phyloP scores from a whole-genome alignment of 2,329 filamentous ascomycete genomes.

The Venturia carpophila region DNA sequence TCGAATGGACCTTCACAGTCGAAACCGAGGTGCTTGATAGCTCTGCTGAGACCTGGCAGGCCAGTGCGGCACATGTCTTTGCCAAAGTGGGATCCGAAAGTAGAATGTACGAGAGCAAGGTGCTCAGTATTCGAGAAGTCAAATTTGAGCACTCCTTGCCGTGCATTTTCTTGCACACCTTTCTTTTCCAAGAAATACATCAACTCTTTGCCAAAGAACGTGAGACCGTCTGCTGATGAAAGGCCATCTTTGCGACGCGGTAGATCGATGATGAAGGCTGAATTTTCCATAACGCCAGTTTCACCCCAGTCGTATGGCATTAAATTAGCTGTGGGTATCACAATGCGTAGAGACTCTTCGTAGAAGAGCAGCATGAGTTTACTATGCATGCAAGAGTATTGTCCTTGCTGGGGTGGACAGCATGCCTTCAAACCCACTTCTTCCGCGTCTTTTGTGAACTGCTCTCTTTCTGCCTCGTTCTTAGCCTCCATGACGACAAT shows the following conservation, averaged over 20 bases:
- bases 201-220: conserved; percentile 62
- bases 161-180: conserved; percentile 55
- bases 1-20: conserved; percentile 43
- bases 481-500: conserved; percentile 54
- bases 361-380: conserved; percentile 90
- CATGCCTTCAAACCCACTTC: conserved; percentile 54
- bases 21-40: conserved; percentile 58
- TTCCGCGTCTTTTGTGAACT: conserved; percentile 27
- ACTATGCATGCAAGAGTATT: conserved; percentile 76
- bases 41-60: conserved; percentile 62
- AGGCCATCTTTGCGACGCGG: conserved; percentile 46
- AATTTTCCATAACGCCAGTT: conserved; percentile 75
- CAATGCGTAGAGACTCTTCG: conserved; percentile 63
- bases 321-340: conserved; percentile 80
- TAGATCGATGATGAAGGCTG: conserved; percentile 86
- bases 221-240: conserved; percentile 30
- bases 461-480: conserved; percentile 37
- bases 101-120: conserved; percentile 77
- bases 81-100: conserved; percentile 48
- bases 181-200: conserved; percentile 61
- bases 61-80: conserved; percentile 50
- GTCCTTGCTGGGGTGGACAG: conserved; percentile 72
- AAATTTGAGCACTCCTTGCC: conserved; percentile 64
- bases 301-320: conserved; percentile 87
- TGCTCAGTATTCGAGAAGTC: conserved; percentile 68